Base-by-base conservation (phyloP, 169 alveolate species). In the Eimeria falciformis region DNA sequence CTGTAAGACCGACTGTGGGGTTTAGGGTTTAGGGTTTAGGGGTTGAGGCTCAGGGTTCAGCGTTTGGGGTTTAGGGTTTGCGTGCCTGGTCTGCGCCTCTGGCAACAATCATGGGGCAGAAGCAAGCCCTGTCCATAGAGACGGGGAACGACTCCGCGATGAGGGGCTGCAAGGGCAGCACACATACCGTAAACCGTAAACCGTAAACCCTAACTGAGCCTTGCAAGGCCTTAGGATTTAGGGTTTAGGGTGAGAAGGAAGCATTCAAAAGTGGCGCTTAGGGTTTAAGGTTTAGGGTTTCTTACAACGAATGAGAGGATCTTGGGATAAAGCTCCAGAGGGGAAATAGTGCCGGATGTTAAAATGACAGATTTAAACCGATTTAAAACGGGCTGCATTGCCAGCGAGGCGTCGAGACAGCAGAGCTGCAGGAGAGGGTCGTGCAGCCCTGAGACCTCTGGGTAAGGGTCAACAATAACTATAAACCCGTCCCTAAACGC, bases 311-410 rank as follows among this genome's bases (percentile, higher is more conserved):
- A 98, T 90, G 98, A 97, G 45, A 98, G 95, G 25, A 98, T 92
- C 62, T 97, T 97, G 0, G 99, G 99, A 94, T 98, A 99, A 69
- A 98, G 95, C 79, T 98, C 99, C 73, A 99, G 93, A 0, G 99
- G 99, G 21, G 99, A 98, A 50, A 99, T 97, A 5, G 99, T 99
- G 2, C 99, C 99, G 46, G 99, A 98, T 14, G 99, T 99, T 23
- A 99, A 91, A 29, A 99, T 96, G 29, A 98, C 98, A 5, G 99
- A 98, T 93, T 96, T 97, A 66, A 47, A 93, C 86, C 97, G 94
- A 58, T 96, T 95, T 47, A 99, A 95, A 11, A 99, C 98, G 0
- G 99, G 99, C 90, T 97, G 96, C 97, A 98, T 98, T 5, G 99
- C 99, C 37, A 99, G 95, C 12, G 99, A 97, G 12, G 99, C 98